phyloP scores from a whole-genome alignment of 768 basidiomycete species.

The Royoungia palumana region DNA sequence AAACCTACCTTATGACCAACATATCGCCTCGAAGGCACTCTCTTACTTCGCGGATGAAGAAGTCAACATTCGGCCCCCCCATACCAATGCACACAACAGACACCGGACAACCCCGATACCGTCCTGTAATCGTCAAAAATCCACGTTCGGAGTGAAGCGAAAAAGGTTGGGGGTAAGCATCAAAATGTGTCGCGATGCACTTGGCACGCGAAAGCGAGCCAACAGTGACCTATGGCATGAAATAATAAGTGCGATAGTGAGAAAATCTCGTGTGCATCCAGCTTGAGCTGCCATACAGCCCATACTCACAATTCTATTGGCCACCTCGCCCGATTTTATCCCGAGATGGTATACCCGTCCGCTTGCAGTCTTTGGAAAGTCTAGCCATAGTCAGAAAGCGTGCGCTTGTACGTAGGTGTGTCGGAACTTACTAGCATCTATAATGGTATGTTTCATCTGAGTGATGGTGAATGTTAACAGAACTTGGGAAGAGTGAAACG shows the following conservation, averaged over 20 bases:
- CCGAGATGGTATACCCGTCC: constrained; percentile 79
- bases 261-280: background rate
- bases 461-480: constrained; percentile 1
- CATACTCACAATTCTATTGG: constrained; percentile 66
- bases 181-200: constrained; percentile 56
- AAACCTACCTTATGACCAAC: constrained; percentile 45
- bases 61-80: constrained; percentile 81
- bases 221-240: constrained; percentile 57
- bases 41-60: constrained; percentile 77
- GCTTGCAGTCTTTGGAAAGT: constrained; percentile 74
- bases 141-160: constrained; percentile 68
- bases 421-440: constrained; percentile 60
- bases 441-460: constrained; percentile 57
- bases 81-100: constrained; percentile 81
- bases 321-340: constrained; percentile 69
- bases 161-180: constrained; percentile 57
- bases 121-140: constrained; percentile 69
- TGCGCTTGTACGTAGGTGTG: background rate
- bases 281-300: background rate
- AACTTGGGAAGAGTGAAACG: background rate
- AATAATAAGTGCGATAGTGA: constrained; percentile 1
- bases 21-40: constrained; percentile 67
- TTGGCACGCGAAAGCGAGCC: constrained; percentile 68
- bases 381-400: constrained; percentile 33
- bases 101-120: constrained; percentile 58